These are phyloP conservation scores for Dictyostelium discoideum DNA, from an alignment of 78 protist species.

Conservation along the genomic window DNA sequence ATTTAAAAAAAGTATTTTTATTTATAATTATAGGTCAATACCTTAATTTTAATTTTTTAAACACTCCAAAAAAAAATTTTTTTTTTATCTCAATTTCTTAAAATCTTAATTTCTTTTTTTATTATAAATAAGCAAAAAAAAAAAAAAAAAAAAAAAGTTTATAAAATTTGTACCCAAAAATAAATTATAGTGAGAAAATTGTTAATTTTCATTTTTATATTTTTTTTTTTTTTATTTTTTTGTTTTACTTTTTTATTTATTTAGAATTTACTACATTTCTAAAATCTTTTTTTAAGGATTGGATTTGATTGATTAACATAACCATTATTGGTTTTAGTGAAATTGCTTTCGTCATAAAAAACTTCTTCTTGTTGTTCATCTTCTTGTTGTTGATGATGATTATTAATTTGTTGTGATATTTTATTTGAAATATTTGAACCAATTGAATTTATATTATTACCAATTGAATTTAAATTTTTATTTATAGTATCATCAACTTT, in stretches of 20 bases:
- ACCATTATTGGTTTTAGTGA: neutral
- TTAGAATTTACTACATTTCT: neutral
- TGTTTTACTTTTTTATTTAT: neutral
- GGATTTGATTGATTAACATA: neutral
- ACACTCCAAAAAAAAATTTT: too few relatives aligned
- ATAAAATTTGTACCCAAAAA: too few relatives aligned
- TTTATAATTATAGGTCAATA: neutral
- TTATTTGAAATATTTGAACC: neutral
- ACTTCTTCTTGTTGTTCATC: neutral
- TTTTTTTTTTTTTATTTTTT: neutral
- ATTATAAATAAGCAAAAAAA: too few relatives aligned
- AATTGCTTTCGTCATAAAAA: neutral
- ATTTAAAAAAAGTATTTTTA: neutral
- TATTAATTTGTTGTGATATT: conserved; percentile 2
- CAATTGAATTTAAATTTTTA: neutral
- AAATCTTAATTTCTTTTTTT: too few relatives aligned
- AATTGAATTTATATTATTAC: neutral
- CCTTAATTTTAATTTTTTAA: neutral
- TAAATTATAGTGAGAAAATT: too few relatives aligned
- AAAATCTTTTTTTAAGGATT: neutral
- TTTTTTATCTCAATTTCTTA: too few relatives aligned
- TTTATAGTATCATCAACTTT: neutral
- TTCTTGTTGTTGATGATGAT: neutral
- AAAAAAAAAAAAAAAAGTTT: too few relatives aligned
- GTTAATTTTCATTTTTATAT: too few relatives aligned